phyloP scores from a whole-genome alignment of 2,329 filamentous ascomycete species.

The Coniochaeta sp. region DNA sequence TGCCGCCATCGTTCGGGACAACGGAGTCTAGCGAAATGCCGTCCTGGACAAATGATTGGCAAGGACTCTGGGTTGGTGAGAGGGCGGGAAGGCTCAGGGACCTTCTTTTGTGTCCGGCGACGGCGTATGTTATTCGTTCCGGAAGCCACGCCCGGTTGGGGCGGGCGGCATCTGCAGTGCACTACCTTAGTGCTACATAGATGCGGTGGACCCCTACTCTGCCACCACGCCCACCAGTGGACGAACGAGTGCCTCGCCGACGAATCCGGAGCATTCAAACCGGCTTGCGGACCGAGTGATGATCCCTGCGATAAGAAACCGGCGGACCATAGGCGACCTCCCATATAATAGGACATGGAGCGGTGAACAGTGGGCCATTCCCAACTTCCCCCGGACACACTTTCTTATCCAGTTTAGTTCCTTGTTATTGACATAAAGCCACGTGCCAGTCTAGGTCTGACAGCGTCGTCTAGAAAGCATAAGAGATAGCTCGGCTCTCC shows the following conservation, averaged over 20 bases:
- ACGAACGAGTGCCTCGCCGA: background rate
- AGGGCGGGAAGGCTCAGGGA: background rate
- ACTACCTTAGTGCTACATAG: background rate
- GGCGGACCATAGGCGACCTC: background rate
- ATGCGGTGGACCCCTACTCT: background rate
- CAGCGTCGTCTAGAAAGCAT: background rate
- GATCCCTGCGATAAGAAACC: background rate
- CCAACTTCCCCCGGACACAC: background rate
- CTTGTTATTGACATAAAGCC: background rate
- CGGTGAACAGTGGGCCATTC: background rate
- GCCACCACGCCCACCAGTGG: background rate
- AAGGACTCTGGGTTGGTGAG: too few species aligned
- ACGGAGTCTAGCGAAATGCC: background rate
- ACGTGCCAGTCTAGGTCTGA: background rate
- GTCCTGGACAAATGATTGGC: background rate
- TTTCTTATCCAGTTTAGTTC: background rate
- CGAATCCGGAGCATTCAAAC: background rate
- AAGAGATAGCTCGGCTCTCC: background rate
- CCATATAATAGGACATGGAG: background rate
- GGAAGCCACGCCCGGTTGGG: background rate
- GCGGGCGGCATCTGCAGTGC: background rate
- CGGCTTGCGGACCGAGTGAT: background rate
- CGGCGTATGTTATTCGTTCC: background rate
- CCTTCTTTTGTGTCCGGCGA: background rate
- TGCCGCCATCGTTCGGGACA: background rate